Evolutionary conservation across 2,329 filamentous ascomycete genomes (phyloP).

Genomic region (Colletotrichum zoysiae): DNA sequence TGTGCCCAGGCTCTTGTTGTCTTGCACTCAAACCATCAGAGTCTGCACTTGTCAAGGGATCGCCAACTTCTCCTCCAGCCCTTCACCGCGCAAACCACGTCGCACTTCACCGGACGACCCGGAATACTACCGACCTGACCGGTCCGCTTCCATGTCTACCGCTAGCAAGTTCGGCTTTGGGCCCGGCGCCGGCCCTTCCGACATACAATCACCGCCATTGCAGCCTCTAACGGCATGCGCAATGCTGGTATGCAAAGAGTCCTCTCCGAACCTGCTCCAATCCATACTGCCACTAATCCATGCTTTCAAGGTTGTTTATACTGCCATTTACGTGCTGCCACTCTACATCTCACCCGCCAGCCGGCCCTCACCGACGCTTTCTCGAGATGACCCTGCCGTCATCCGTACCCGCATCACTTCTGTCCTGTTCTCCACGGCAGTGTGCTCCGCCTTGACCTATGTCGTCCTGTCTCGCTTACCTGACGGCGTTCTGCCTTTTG

Average conservation of each 20-base stretch:
- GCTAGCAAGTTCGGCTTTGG: constrained; percentile 13
- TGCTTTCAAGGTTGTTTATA: constrained; percentile 76
- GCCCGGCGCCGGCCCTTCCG: constrained; percentile 8
- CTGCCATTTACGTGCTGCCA: constrained; percentile 88
- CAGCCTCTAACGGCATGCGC: constrained; percentile 32
- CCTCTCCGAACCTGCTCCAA: no score
- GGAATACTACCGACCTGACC: neutral
- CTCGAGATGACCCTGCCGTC: constrained; percentile 88
- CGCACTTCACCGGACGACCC: neutral
- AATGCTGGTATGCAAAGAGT: constrained; percentile 38
- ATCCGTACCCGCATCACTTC: constrained; percentile 88
- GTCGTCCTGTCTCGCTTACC: constrained; percentile 64
- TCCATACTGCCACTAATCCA: constrained; percentile 7
- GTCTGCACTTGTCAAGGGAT: neutral
- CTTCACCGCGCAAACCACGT: neutral
- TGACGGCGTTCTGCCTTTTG: constrained; percentile 61
- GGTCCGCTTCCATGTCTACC: constrained; percentile 15
- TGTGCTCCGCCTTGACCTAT: constrained; percentile 76
- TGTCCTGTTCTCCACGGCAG: constrained; percentile 80
- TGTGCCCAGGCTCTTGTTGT: neutral
- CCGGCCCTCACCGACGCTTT: constrained; percentile 81
- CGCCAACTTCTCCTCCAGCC: neutral
- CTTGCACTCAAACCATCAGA: neutral
- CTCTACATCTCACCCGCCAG: constrained; percentile 88
- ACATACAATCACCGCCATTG: constrained; percentile 9